Evolutionary conservation across 345 rosid species (phyloP).

Genomic region (Acer yangbiense): DNA sequence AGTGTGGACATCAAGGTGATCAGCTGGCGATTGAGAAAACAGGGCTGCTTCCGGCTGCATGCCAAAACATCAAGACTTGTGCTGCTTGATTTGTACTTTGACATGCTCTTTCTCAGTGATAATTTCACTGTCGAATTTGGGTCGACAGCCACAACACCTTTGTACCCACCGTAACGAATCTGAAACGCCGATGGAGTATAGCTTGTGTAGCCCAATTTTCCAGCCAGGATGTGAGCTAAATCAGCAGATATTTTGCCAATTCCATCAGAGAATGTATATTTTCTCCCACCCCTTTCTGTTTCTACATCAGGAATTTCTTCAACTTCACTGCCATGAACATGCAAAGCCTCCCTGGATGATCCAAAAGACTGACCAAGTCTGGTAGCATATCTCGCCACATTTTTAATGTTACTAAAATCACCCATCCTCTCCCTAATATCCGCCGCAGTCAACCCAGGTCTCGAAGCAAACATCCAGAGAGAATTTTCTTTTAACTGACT

Average conservation of each 20-base stretch:
- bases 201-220: conserved; percentile 37
- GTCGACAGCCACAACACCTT: conserved; percentile 57
- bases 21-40: conserved; percentile 47
- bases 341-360: conserved; percentile 49
- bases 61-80: conserved; percentile 43
- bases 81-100: conserved; percentile 40
- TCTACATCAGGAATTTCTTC: conserved; percentile 39
- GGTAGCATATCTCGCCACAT: conserved; percentile 53
- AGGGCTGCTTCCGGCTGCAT: conserved; percentile 45
- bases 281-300: conserved; percentile 9
- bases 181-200: conserved; percentile 48
- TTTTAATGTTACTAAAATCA: conserved; percentile 36
- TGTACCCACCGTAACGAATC: conserved; percentile 54
- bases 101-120: conserved; percentile 50
- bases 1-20: conserved; percentile 47
- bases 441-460: conserved; percentile 37
- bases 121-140: conserved; percentile 41
- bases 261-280: conserved; percentile 48
- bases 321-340: conserved; percentile 31
- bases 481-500: conserved; percentile 54
- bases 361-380: conserved; percentile 52
- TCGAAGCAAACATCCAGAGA: conserved; percentile 57
- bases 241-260: conserved; percentile 51
- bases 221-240: conserved; percentile 37
- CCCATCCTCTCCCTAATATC: conserved; percentile 45